Evolutionary conservation across 2,329 filamentous ascomycete genomes (phyloP).

Genomic region (Pyricularia sp.): DNA sequence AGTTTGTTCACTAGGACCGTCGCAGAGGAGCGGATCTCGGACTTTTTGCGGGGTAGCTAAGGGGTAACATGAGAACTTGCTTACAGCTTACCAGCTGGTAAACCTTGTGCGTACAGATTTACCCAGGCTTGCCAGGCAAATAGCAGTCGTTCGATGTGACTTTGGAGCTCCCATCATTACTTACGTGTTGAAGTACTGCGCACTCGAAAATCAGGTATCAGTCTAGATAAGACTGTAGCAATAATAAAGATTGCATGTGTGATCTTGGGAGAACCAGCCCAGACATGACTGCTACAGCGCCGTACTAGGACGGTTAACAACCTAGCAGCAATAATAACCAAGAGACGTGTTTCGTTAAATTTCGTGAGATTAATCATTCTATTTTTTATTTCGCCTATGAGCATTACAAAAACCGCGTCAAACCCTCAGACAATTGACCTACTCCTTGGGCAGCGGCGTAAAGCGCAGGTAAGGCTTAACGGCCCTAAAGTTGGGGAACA

Average conservation of each 20-base stretch:
- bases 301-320: background rate
- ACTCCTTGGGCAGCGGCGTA: constrained; percentile 50
- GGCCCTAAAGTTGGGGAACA: constrained; percentile 65
- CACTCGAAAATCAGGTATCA: too few relatives aligned
- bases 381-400: background rate
- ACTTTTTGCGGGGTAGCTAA: background rate
- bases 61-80: too few relatives aligned
- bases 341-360: background rate
- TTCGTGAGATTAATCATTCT: background rate
- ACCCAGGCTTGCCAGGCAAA: background rate
- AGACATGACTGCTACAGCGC: too few relatives aligned
- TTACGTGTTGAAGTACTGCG: too few relatives aligned
- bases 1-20: background rate
- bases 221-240: too few relatives aligned
- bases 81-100: too few relatives aligned
- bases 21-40: background rate
- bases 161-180: too few relatives aligned
- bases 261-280: too few relatives aligned
- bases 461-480: constrained; percentile 65
- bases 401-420: background rate
- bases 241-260: too few relatives aligned
- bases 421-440: constrained; percentile 20
- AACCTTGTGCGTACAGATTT: background rate
- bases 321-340: background rate
- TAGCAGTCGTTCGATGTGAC: background rate